Evolutionary conservation across 345 rosid genomes (phyloP).

Genomic region (Salix arbutifolia): DNA sequence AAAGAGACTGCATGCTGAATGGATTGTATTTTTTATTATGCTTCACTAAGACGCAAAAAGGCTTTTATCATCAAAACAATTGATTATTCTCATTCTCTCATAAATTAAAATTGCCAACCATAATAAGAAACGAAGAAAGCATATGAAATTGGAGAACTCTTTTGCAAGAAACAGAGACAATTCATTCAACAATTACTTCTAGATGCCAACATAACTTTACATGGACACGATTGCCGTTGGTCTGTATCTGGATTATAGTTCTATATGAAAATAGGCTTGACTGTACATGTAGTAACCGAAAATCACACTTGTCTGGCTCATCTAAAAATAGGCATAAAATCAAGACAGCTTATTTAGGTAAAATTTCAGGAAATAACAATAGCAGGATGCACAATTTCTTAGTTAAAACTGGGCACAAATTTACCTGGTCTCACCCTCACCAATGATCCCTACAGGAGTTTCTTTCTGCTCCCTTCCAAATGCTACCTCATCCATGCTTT

Average conservation of each 20-base stretch:
- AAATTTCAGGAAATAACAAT: not conserved
- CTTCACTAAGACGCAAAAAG: no score
- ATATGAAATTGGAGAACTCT: no score
- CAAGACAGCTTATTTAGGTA: not conserved
- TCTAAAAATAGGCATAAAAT: not conserved
- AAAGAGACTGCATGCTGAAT: no score
- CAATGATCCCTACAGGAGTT: conserved; percentile 10
- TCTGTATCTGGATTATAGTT: not conserved
- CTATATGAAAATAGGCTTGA: not conserved
- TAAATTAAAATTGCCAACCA: not conserved
- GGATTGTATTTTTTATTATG: no score
- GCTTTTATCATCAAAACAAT: not conserved
- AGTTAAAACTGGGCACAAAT: not conserved
- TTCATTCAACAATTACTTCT: no score
- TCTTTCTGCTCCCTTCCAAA: conserved; percentile 42
- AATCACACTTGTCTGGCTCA: not conserved
- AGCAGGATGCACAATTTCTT: not conserved
- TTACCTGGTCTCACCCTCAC: conserved; percentile 37
- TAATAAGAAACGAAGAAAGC: no score
- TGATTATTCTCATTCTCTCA: not conserved
- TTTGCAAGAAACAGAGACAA: no score
- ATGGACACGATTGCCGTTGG: not conserved
- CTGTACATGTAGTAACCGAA: not conserved
- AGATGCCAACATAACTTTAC: not conserved
- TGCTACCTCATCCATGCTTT: conserved; percentile 92